Conservation (phyloP, 2,329 filamentous ascomycete genomes). For the Talaromyces albobiverticillius region DNA sequence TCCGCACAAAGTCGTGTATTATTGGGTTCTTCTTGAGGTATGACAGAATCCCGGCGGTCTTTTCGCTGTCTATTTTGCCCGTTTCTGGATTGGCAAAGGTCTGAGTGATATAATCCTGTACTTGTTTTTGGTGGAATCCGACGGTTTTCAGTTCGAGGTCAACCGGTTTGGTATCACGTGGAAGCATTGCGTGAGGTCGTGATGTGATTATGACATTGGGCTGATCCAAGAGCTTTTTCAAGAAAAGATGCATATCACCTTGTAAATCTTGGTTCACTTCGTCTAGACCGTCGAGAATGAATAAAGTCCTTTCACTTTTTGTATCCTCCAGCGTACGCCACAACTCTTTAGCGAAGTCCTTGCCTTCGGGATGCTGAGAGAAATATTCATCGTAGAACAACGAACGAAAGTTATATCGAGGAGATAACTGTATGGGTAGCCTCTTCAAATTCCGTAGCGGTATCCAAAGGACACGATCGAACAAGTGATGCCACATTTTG, state of each 20-base stretch:
- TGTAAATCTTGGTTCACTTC: not conserved
- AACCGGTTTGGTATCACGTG: conserved; percentile 14
- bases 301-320: not conserved
- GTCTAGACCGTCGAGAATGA: not conserved
- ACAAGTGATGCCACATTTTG: conserved; percentile 25
- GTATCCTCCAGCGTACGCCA: not conserved
- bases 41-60: conserved; percentile 23
- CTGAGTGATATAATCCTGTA: conserved; percentile 27
- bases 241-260: conserved; percentile 19
- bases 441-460: conserved; percentile 36
- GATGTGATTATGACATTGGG: conserved; percentile 42
- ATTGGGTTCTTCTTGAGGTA: conserved; percentile 33
- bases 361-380: conserved; percentile 12
- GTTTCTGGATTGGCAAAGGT: conserved; percentile 19
- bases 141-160: conserved; percentile 42
- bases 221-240: conserved; percentile 30
- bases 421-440: not conserved
- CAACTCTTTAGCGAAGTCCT: conserved; percentile 16
- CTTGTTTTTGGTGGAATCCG: conserved; percentile 37
- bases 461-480: conserved; percentile 41
- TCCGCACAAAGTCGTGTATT: conserved; percentile 38
- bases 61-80: conserved; percentile 1
- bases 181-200: conserved; percentile 27
- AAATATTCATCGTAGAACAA: conserved; percentile 31
- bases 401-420: conserved; percentile 21